Conservation (phyloP, 2,329 filamentous ascomycete genomes). For the Harringtonia aguacate region DNA sequence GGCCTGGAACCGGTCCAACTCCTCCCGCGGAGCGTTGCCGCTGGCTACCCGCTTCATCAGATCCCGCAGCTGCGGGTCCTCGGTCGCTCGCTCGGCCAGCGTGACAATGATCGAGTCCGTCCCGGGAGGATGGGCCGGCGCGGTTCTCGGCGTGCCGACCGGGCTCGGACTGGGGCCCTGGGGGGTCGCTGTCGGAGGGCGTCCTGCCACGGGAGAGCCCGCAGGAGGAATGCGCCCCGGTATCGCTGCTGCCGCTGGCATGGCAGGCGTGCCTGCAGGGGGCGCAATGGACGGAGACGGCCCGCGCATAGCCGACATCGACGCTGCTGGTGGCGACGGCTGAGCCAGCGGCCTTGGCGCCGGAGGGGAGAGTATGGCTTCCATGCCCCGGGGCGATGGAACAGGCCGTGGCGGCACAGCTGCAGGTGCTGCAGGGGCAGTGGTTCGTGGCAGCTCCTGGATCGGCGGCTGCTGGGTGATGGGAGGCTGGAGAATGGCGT, state of each 20-base stretch:
- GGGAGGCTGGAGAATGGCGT: neutral
- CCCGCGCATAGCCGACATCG: conserved; percentile 8
- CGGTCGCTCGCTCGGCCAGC: conserved; percentile 63
- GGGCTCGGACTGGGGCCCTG: conserved; percentile 16
- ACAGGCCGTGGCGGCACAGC: conserved; percentile 9
- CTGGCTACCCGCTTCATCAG: conserved; percentile 77
- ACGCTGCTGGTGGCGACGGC: neutral
- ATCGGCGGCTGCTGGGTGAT: neutral
- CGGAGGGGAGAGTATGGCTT: conserved; percentile 15
- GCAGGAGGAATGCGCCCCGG: neutral
- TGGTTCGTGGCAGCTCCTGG: neutral
- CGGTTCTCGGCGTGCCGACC: conserved; percentile 13
- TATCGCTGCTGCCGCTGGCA: conserved; percentile 6
- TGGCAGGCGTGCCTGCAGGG: conserved; percentile 8
- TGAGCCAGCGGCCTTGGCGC: neutral
- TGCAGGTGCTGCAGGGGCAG: neutral
- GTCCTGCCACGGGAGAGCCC: neutral
- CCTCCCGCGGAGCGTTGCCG: conserved; percentile 58
- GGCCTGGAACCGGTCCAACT: conserved; percentile 65
- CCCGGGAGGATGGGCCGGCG: conserved; percentile 14
- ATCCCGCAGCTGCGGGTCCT: conserved; percentile 60
- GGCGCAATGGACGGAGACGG: conserved; percentile 18
- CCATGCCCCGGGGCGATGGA: conserved; percentile 19
- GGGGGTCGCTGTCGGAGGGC: neutral
- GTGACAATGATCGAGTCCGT: conserved; percentile 71